Evolutionary conservation across 2,329 filamentous ascomycete genomes (phyloP), one percentile per base, ranked within the genome.

Genomic region (Exophiala oligosperma): DNA sequence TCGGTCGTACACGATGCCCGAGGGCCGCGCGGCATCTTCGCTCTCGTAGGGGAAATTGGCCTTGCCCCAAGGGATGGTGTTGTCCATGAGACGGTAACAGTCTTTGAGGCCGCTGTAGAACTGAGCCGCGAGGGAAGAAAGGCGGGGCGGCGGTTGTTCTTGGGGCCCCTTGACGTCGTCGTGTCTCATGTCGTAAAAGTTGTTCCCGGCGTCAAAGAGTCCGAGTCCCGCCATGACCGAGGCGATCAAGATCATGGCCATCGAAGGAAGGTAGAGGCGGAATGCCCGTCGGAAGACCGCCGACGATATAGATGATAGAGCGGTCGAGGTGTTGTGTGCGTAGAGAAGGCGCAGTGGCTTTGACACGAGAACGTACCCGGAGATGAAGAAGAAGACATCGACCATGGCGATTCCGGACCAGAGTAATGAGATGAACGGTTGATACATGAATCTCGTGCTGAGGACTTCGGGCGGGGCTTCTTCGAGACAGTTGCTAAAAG

Each of bases 381-480:
- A 78, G 24, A 79, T 73, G 37, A 79, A 72, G 62, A 79, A 79
- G 67, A 79, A 79, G 29, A 79, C 72, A 49, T 73, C 71, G n/a
- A 79, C 76, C 12, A 46, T 35, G 17, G 59, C 59, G 26, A 51
- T 52, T 28, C 61, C 61, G 32, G 54, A 56, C 52, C 54, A 62
- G n/a, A 52, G 23, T n/a, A 59, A 52, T 2, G 52, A 53, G 26
- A 57, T 60, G 37, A 57, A 60, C 54, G 43, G 53, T 46, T 57
- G 43, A 57, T 40, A 48, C 53, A 60, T 43, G 40, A 43, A 21
- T 43, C 40, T 43, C 40, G 9, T 53, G 41, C 49, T 57, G 54
- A 17, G n/a, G 21, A 43, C 17, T 11, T 3, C 14, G 17, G 40
- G 40, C 9, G 14, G 5, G 17, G 40, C 53, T 57, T 9, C 46